Base-by-base conservation (phyloP, 108 stramenopile species). In the Aurantiochytrium sp. region DNA sequence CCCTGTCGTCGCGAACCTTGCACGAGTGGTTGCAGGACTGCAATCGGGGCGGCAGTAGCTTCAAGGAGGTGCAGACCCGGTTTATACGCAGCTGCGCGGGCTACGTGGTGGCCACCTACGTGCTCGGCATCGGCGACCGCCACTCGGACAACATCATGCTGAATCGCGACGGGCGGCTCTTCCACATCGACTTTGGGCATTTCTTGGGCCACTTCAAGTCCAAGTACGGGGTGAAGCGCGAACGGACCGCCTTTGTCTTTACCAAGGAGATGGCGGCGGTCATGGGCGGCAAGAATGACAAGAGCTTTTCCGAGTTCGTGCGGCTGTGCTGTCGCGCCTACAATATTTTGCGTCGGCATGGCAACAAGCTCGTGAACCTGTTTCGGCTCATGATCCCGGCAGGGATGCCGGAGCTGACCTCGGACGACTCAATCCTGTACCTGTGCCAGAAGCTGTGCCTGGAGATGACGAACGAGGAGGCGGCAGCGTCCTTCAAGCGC, bases 121-220 rank as follows among this genome's bases (percentile, higher is more conserved):
- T 91, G 17, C 86, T 92, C 24, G 92, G 92, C 4, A 81, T 92
- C 19, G 92, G 92, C n/a, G 92, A 92, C 73, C 87, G 92, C 31
- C 92, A 92, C 55, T 65, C 55, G 21, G 92, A 91, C 90, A 92
- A 92, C 85, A 55, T 92, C 22, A 92, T 92, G 92, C 21, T 90
- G 27, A 92, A 85, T 36, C 85, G 69, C 36, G 85, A 86, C 37
- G 92, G 90, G 2, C 87, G 68, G 19, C 68, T 92, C 85, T 92
- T 92, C 65, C 92, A 92, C 54, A 92, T 92, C 85, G 92, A 92
- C 42, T 91, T 92, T 52, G 90, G 90, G 4, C 92, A 92, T 86
- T 90, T 92, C 52, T 53, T 92, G 2, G 92, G 92, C 0, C 90
- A 92, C 55, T 92, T 91, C 68, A 92, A 92, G 89, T 65, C 30